Percentiles rank a stretch among this genome's conserved stretches.
Conservation (phyloP, 2,329 filamentous ascomycete genomes). For the Pseudofabraea citricarpa region DNA sequence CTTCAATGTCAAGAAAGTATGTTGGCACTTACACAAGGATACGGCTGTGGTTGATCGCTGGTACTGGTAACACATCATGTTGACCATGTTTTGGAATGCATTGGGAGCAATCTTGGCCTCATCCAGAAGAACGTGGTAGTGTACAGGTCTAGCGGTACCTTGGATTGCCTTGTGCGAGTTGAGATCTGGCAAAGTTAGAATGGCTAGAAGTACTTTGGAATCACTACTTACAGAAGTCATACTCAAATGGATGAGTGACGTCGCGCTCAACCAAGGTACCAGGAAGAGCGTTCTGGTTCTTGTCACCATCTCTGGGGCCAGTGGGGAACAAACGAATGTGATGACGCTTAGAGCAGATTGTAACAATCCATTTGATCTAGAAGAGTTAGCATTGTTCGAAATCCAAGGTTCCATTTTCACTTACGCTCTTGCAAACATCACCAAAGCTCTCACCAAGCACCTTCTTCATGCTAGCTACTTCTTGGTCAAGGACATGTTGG, state of each 20-base stretch:
- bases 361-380: conserved; percentile 66
- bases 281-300: conserved; percentile 76
- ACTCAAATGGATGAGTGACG: conserved; percentile 86
- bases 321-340: conserved; percentile 89
- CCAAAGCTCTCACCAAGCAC: conserved; percentile 40
- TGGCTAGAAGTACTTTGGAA: too few species aligned
- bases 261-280: conserved; percentile 85
- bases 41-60: conserved; percentile 88
- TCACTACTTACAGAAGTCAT: conserved; percentile 65
- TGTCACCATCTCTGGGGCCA: conserved; percentile 51
- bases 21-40: conserved; percentile 43
- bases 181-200: conserved; percentile 42
- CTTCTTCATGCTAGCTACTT: conserved; percentile 66
- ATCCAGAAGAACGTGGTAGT: conserved; percentile 86
- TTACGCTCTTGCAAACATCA: conserved; percentile 20
- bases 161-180: conserved; percentile 77
- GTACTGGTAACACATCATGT: conserved; percentile 93
- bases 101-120: conserved; percentile 65
- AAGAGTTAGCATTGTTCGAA: too few species aligned
- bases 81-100: conserved; percentile 80
- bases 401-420: background rate
- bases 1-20: too few species aligned
- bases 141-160: conserved; percentile 86
- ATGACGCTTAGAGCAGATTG: conserved; percentile 89
- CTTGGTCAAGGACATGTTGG: conserved; percentile 69